phyloP scores from a whole-genome alignment of 1,139 yeast species.

The Hyphopichia fennica region DNA sequence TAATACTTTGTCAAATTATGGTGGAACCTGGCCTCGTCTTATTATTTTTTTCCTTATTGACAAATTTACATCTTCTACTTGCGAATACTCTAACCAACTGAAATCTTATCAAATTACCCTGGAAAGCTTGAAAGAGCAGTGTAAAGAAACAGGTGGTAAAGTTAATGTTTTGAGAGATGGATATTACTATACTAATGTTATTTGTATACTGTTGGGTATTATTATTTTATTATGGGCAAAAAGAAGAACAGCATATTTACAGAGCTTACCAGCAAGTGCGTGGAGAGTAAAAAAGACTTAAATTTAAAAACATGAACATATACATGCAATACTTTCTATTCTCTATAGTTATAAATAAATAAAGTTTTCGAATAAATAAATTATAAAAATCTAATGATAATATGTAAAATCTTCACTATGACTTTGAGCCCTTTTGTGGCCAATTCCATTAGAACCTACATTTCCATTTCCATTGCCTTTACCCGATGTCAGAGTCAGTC shows the following conservation, averaged over 20 bases:
- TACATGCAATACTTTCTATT: not conserved
- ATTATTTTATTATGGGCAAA: slow-evolving; percentile 70
- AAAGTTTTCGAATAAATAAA: too few relatives aligned
- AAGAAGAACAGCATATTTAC: slow-evolving; percentile 56
- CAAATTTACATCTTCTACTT: slow-evolving; percentile 64
- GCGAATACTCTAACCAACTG: slow-evolving; percentile 28
- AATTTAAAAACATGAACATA: not conserved
- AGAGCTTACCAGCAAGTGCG: slow-evolving; percentile 60
- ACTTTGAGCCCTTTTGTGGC: not conserved
- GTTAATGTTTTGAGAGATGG: slow-evolving; percentile 70
- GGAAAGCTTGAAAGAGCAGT: slow-evolving; percentile 45
- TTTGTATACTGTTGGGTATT: slow-evolving; percentile 71
- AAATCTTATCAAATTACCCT: slow-evolving; percentile 15
- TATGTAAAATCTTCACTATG: not conserved
- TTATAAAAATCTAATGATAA: too few relatives aligned
- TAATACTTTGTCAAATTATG: slow-evolving; percentile 87
- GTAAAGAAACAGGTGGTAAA: slow-evolving; percentile 55
- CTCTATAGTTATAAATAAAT: too few relatives aligned
- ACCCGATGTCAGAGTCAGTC: not conserved
- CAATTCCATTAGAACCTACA: not conserved
- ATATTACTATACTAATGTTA: slow-evolving; percentile 70
- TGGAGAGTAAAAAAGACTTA: slow-evolving; percentile 57
- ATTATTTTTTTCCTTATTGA: slow-evolving; percentile 79
- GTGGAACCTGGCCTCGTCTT: slow-evolving; percentile 97
- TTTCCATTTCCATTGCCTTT: not conserved